Base-by-base conservation (phyloP, 2,329 filamentous ascomycete genomes). In the Hymenoscyphus repandus region DNA sequence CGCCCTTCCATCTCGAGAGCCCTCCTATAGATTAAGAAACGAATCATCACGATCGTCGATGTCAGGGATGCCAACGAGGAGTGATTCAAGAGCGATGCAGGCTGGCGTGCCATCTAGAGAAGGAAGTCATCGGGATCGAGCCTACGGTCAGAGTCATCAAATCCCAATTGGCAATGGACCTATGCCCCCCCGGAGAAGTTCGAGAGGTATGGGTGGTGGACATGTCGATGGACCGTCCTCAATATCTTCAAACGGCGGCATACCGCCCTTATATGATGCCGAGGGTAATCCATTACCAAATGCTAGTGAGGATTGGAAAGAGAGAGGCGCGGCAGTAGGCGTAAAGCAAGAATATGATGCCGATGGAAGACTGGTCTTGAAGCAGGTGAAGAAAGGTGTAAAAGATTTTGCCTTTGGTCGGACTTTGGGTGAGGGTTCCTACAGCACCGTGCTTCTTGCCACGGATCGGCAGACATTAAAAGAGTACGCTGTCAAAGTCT, bases 401-500 rank as follows among this genome's bases (percentile, higher is more conserved):
- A 88, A 93, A 59, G 93, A 99, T 72, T 99, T 99, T 70, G 86
- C 85, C 34, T 99, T 99, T 70, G 91, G 91, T 20, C 81, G 88
- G 49, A 85, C 92, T 2, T 76, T 99, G 2, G 93, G 93, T 51
- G 93, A 99, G 70, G 93, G 93, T 22, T 99, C 93, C 5, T 99
- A 99, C 78, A 97, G 92, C 65, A 96, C 91, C 7, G 93, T 99
- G 34, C 83, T 93, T 57, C 82, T 93, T 47, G 93, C 91, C 34
- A 96, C 90, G 3, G 93, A 99, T 69, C 84, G 92, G 54, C 90
- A 96, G 69, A 96, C 90, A 1, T 74, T 95, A 51, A 95, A 95
- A 64, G 92, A 99, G 68, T 97, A 97, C 66, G 93, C 93, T 22
- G 91, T 99, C 72, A 99, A 99, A 69, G 92, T 99, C 13, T 80